Conservation (phyloP, 257 asterid genomes). For the Buddleja alternifolia region DNA sequence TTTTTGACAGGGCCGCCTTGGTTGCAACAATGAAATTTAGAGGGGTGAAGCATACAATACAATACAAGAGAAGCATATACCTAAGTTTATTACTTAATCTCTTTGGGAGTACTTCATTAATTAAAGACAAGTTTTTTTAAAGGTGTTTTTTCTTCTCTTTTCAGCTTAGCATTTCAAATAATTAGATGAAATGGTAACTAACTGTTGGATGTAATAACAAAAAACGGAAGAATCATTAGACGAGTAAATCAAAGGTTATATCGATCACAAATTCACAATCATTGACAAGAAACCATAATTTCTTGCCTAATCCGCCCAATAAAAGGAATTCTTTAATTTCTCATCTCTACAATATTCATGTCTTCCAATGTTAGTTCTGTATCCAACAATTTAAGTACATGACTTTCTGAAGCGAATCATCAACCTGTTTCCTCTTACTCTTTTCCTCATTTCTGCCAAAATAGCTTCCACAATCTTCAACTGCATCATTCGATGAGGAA, state of each 20-base stretch:
- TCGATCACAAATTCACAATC: constrained; percentile 1
- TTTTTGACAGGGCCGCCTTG: constrained; percentile 10
- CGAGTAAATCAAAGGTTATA: constrained; percentile 27
- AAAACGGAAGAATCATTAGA: constrained; percentile 2
- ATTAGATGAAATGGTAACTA: no score
- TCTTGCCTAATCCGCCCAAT: not conserved
- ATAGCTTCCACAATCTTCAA: not conserved
- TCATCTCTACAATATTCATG: not conserved
- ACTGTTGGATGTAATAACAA: not conserved
- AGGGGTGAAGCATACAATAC: not conserved
- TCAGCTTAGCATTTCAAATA: no score
- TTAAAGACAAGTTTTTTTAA: no score
- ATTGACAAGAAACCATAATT: not conserved
- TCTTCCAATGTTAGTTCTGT: constrained; percentile 2
- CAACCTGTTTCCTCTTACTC: constrained; percentile 18
- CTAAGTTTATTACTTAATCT: not conserved
- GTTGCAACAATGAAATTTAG: constrained; percentile 11
- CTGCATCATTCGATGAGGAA: not conserved
- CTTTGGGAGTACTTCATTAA: no score
- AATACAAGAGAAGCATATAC: not conserved
- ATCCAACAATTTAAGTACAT: constrained; percentile 46
- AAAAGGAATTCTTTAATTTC: not conserved
- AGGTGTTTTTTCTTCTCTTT: no score
- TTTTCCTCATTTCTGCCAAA: constrained; percentile 13
- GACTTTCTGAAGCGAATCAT: constrained; percentile 35